These are phyloP conservation scores for Climacium dendroides DNA, from an alignment of 225 moss, liverwort and hornwort genomes.

Conservation along the genomic window DNA sequence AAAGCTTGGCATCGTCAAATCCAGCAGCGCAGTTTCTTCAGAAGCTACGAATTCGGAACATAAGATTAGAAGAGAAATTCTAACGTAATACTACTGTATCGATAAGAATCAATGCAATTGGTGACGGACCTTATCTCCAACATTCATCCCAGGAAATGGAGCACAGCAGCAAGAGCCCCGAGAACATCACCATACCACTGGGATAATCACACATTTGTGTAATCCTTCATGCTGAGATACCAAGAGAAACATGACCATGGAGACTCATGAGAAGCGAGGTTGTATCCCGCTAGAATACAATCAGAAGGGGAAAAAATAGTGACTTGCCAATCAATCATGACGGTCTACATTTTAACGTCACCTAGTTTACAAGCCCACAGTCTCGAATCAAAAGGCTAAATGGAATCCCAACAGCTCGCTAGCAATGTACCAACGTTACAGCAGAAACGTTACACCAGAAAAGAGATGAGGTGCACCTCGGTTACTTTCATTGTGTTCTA, in stretches of 20 bases:
- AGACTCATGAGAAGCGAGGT: not conserved
- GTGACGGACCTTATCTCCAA: not conserved
- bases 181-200: too few species aligned
- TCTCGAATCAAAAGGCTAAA: not conserved
- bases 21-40: not conserved
- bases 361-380: not conserved
- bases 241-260: not conserved
- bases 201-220: too few species aligned
- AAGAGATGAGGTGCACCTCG: not conserved
- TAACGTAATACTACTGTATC: not conserved
- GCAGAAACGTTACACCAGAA: not conserved
- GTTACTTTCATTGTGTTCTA: not conserved
- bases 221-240: not conserved
- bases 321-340: not conserved
- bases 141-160: not conserved
- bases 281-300: not conserved
- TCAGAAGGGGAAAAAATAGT: not conserved
- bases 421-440: not conserved
- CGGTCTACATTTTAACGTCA: not conserved
- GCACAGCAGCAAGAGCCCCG: not conserved
- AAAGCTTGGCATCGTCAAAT: not conserved
- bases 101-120: not conserved
- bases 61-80: not conserved
- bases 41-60: not conserved
- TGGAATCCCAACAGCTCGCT: not conserved